phyloP scores from a whole-genome alignment of 225 moss, liverwort and hornwort species.

The Rhytidiadelphus loreus region DNA sequence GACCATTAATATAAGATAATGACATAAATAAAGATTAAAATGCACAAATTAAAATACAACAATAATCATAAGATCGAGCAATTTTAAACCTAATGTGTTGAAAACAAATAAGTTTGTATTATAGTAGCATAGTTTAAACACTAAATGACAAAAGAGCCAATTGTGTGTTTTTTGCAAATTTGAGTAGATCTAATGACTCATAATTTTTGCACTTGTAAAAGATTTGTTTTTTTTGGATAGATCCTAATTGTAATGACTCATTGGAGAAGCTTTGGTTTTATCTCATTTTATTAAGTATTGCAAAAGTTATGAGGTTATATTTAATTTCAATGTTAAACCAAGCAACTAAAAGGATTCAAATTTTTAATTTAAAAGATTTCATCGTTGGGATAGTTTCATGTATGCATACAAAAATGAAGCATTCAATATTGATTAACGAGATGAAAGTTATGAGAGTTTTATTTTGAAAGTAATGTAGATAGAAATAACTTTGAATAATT shows the following conservation, averaged over 20 bases:
- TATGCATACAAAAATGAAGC: neutral
- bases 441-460: neutral
- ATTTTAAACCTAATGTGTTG: neutral
- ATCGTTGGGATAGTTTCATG: too few relatives aligned
- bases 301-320: neutral
- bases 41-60: neutral
- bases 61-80: neutral
- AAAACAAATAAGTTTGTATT: neutral
- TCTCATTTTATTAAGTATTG: neutral
- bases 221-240: neutral
- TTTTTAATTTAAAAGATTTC: neutral
- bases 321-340: neutral
- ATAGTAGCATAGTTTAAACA: neutral
- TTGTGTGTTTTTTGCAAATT: neutral
- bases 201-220: too few relatives aligned
- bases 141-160: neutral
- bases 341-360: too few relatives aligned
- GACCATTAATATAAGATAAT: neutral
- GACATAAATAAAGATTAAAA: neutral
- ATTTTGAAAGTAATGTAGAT: neutral
- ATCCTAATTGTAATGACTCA: neutral
- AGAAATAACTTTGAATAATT: neutral
- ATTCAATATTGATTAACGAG: neutral
- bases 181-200: neutral
- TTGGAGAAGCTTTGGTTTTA: neutral